Evolutionary conservation across 2,329 filamentous ascomycete genomes (phyloP), one percentile per base, ranked within the genome.

Genomic region (Orbilia quercus): DNA sequence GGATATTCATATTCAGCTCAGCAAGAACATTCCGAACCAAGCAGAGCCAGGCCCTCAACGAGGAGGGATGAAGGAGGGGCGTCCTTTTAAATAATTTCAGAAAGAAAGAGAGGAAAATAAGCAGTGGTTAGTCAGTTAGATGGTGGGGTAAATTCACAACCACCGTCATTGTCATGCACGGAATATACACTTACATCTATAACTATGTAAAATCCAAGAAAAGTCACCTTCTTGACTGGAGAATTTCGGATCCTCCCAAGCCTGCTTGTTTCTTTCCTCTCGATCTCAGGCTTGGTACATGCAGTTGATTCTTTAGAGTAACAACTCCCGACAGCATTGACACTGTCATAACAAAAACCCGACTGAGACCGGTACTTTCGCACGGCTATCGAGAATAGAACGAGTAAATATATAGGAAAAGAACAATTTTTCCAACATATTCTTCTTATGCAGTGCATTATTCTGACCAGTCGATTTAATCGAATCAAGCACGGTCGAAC

Each of bases 391-490:
- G 9, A 31, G 28, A 31, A 31, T 9, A 31, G 28, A 31, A 31
- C 4, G 9, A 31, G 28, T n/a, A n/a, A n/a, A n/a, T n/a, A n/a
- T n/a, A 4, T 5, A 44, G 7, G 42, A 20, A 20, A 45, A 23
- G 12, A n/a, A n/a, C n/a, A n/a, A n/a, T n/a, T n/a, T n/a, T n/a
- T n/a, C n/a, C n/a, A n/a, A n/a, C n/a, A n/a, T n/a, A n/a, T n/a
- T n/a, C n/a, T n/a, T n/a, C n/a, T n/a, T n/a, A n/a, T n/a, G n/a
- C n/a, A n/a, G n/a, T n/a, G n/a, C n/a, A n/a, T n/a, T n/a, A n/a
- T 54, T 60, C 55, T 42, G 55, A 69, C 64, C 64, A 69, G 64
- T 69, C 55, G 64, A 60, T 60, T 69, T 55, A 16, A 50, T 45
- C 38, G 31, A 59, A 69, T 69, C 50, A 40, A 60, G 64, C 64